Evolutionary conservation across 2,329 filamentous ascomycete genomes (phyloP), one percentile per base, ranked within the genome.

Genomic region (Gyromitra esculenta): DNA sequence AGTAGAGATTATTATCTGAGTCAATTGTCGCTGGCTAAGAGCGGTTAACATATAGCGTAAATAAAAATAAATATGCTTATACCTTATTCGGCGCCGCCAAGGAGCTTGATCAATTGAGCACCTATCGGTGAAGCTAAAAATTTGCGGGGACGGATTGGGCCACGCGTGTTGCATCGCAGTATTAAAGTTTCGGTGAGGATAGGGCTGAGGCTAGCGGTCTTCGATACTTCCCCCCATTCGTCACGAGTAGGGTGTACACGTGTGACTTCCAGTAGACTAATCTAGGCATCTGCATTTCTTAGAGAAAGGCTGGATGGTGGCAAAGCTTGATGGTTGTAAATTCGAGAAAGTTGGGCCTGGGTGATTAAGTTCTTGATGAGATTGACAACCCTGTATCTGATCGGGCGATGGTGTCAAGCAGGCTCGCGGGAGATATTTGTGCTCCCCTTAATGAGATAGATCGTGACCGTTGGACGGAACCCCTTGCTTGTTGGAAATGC

Each of bases 181-280:
- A 8, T 64, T 64, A 65, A 57, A 50, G 62, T 73, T 62, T 67
- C 43, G 50, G 48, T 72, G 70, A 43, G 43, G 15, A 13, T 66
- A 67, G 70, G 70, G 60, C 70, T 67, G 62, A 67, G 60, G 7
- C 21, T 25, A 37, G 21, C 31, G 37, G 59, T 59, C 52, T 15
- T 59, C n/a, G 15, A 31, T 8, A 1, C 13, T 35, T 37, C 9
- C 43, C 43, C 48, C 7, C 35, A 67, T 67, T 59, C 25, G 50
- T 25, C 18, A 56, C 52, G 8, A 56, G 25, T 31, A 31, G 5
- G 8, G 13, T 13, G 7, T 21, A 45, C 15, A 41, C 18, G 41
- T 41, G 35, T 25, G 41, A 11, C 37, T 18, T 60, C 56, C 5
- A 37, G 13, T n/a, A 35, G 6, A n/a, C 37, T 57, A 37, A 35